phyloP scores from a whole-genome alignment of 2,329 filamentous ascomycete species.

The Fusarium compactum region DNA sequence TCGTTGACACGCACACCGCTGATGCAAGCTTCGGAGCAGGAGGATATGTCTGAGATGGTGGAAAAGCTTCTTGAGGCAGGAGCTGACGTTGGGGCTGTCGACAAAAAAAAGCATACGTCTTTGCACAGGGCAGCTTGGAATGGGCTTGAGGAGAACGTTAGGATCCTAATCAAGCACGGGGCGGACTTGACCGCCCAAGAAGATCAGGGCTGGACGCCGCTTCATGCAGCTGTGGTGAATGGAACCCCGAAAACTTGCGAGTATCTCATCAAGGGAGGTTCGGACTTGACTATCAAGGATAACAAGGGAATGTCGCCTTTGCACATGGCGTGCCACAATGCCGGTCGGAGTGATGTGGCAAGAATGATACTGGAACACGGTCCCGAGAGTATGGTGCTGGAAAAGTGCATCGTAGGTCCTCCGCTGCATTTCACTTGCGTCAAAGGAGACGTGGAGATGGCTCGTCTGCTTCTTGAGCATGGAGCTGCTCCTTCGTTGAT shows the following conservation, averaged over 20 bases:
- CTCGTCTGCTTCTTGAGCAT: neutral
- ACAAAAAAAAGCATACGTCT: rapidly evolving
- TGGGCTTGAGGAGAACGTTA: neutral
- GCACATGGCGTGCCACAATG: rapidly evolving
- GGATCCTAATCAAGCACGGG: neutral
- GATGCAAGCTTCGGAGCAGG: neutral
- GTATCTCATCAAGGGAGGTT: neutral
- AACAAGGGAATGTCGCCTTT: rapidly evolving
- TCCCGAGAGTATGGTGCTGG: neutral
- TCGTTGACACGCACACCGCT: neutral
- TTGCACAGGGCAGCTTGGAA: rapidly evolving
- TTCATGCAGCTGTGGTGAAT: rapidly evolving
- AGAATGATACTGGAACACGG: neutral
- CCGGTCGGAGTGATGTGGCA: neutral
- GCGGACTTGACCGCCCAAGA: rapidly evolving
- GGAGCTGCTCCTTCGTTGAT: neutral
- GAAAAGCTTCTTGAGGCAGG: neutral
- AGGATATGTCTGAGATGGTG: neutral
- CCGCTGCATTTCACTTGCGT: rapidly evolving
- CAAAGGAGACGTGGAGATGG: neutral
- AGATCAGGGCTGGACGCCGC: rapidly evolving
- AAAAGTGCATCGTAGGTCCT: rapidly evolving
- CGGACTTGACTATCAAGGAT: rapidly evolving
- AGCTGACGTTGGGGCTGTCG: neutral
- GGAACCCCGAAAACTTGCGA: neutral